Evolutionary conservation across 176 grass and related monocot genomes (phyloP).

Genomic region (Miscanthus lutarioriparius): DNA sequence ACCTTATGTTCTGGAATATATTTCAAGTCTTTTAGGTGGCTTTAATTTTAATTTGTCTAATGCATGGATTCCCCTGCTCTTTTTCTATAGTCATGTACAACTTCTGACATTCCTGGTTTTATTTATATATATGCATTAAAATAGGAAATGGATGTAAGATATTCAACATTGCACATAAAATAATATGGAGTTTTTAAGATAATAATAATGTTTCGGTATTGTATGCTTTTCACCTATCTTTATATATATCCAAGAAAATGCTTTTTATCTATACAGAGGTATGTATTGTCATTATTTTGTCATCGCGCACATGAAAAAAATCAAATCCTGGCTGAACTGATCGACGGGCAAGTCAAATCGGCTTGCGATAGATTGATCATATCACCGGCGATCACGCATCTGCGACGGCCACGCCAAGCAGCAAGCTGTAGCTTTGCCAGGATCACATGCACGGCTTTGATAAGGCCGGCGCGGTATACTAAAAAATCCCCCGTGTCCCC

Average conservation of each 20-base stretch:
- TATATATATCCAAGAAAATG: background rate
- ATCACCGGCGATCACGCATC: background rate
- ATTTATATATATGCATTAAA: background rate
- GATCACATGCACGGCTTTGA: background rate
- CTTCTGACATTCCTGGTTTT: background rate
- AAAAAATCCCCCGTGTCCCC: constrained; percentile 1
- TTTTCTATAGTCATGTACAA: background rate
- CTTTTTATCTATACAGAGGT: background rate
- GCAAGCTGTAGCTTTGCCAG: background rate
- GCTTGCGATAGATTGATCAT: background rate
- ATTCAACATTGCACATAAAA: background rate
- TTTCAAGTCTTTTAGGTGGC: background rate
- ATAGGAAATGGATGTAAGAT: background rate
- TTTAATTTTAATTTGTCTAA: background rate
- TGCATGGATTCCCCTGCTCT: background rate
- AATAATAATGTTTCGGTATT: background rate
- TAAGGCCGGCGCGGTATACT: background rate
- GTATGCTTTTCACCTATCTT: background rate
- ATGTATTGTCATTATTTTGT: background rate
- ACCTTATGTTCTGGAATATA: too few relatives aligned
- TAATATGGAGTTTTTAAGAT: background rate
- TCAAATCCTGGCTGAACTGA: background rate
- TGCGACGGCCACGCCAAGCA: background rate
- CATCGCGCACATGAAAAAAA: background rate
- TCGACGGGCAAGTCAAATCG: background rate